Percentiles rank a stretch among this genome's conserved stretches.
Evolutionary conservation across 768 basidiomycete genomes (phyloP).

Genomic region (Amanita thiersii): DNA sequence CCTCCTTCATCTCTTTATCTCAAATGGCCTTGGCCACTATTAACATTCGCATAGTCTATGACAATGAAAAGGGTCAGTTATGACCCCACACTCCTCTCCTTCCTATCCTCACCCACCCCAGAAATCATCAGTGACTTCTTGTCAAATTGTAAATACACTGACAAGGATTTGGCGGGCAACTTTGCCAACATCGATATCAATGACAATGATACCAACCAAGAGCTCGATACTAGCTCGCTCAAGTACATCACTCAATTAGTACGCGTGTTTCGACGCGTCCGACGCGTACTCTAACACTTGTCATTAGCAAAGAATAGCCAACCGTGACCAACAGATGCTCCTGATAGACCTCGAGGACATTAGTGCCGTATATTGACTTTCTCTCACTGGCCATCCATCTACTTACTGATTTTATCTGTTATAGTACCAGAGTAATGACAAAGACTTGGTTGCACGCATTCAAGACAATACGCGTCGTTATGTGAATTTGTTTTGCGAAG

Average conservation of each 20-base stretch:
- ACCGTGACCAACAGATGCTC: slow-evolving; percentile 87
- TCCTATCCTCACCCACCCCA: slow-evolving; percentile 18
- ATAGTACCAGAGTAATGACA: slow-evolving; percentile 61
- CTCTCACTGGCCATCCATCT: slow-evolving; percentile 1
- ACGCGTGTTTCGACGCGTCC: slow-evolving; percentile 23
- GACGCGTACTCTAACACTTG: slow-evolving; percentile 20
- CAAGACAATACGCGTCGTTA: slow-evolving; percentile 85
- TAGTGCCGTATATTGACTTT: slow-evolving; percentile 41
- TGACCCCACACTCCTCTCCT: neutral
- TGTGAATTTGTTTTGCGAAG: slow-evolving; percentile 80
- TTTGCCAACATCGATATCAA: slow-evolving; percentile 67
- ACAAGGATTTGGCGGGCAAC: slow-evolving; percentile 58
- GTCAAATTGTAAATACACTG: slow-evolving; percentile 53
- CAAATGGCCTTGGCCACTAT: slow-evolving; percentile 61
- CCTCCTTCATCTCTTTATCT: too few relatives aligned
- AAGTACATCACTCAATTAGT: slow-evolving; percentile 88
- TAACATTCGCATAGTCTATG: slow-evolving; percentile 57
- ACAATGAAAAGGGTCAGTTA: slow-evolving; percentile 57
- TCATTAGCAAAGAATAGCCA: slow-evolving; percentile 80
- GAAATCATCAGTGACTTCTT: slow-evolving; percentile 67
- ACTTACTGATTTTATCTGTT: slow-evolving; percentile 9
- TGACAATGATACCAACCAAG: slow-evolving; percentile 31
- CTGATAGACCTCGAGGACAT: slow-evolving; percentile 88
- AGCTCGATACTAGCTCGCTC: slow-evolving; percentile 29
- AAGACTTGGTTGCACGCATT: slow-evolving; percentile 76